Evolutionary conservation across 805 yeast genomes (phyloP), one percentile per base, ranked within the genome.

Genomic region (Henningerozyma blattae): DNA sequence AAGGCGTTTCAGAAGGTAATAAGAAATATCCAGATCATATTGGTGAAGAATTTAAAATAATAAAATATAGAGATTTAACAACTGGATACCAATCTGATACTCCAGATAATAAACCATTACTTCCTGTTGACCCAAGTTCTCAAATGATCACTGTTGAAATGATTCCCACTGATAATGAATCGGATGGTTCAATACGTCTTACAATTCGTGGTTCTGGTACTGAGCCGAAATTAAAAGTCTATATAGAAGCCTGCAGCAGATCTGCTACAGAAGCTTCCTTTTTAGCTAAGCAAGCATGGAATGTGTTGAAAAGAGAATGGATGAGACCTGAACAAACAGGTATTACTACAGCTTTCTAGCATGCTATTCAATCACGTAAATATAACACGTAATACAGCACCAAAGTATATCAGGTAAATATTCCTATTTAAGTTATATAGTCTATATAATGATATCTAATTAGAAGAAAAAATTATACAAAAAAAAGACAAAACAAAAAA

Each of bases 131-230:
- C 39, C 53, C 77, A 0, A 48, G 62, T 1, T 74, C 95, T 0
- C 94, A 91, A 45, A 91, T 91, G 96, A 76, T 89, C 42, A 86
- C 95, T 0, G 77, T 69, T 1, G 55, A 57, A 17, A 58, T 84
- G 16, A 42, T 40, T 18, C 46, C 53, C 3, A 38, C 42, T 2
- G 10, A 12, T 3, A 40, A 37, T 2, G 31, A 39, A 4, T 39
- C 42, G 39, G 34, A 5, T 2, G 70, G 64, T 28, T 43, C 42
- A 15, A 75, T 84, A 2, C 60, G 94, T 24, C 77, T 87, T 50
- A 87, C 97, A 0, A 75, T 83, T 32, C 68, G 98, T 34, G 96
- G 96, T 0, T 84, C 95, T 3, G 98, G 98, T 9, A 89, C 98
- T 0, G 98, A 89, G 54, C 96, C 96, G 3, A 89, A 89, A 53